phyloP scores from a whole-genome alignment of 2,329 filamentous ascomycete genomes.

The Anisogramma anomala region DNA sequence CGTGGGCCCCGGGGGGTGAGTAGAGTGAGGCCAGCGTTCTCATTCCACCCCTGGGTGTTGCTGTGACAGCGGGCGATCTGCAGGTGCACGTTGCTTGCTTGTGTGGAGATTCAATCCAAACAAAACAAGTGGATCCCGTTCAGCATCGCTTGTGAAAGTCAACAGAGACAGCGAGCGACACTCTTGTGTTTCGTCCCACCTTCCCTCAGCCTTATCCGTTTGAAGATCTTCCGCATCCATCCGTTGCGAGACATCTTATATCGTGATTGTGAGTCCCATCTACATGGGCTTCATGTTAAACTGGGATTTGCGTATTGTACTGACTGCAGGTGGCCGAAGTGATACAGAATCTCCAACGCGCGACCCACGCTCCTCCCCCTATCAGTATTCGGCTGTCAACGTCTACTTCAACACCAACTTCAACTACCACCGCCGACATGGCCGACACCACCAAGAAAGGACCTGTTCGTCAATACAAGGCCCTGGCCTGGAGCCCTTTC shows the following conservation, averaged over 20 bases:
- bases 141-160: too few species aligned
- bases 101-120: conserved; percentile 8
- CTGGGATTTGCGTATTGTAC: neutral
- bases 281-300: neutral
- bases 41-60: neutral
- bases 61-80: neutral
- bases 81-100: neutral
- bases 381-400: neutral
- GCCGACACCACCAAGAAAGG: conserved; percentile 12
- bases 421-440: conserved; percentile 5
- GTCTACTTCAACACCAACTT: too few species aligned
- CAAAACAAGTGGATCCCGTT: conserved; percentile 10
- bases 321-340: neutral
- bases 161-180: too few species aligned
- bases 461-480: conserved; percentile 5
- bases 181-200: too few species aligned
- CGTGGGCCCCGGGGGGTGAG: neutral
- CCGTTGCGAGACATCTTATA: too few species aligned
- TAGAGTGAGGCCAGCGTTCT: neutral
- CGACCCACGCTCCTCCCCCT: conserved; percentile 3
- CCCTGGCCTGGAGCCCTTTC: neutral
- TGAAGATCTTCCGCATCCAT: too few species aligned
- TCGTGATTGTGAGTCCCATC: neutral
- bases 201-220: neutral
- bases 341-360: too few species aligned